phyloP scores from a whole-genome alignment of 805 yeast species.

The Schwanniomyces polymorphus region DNA sequence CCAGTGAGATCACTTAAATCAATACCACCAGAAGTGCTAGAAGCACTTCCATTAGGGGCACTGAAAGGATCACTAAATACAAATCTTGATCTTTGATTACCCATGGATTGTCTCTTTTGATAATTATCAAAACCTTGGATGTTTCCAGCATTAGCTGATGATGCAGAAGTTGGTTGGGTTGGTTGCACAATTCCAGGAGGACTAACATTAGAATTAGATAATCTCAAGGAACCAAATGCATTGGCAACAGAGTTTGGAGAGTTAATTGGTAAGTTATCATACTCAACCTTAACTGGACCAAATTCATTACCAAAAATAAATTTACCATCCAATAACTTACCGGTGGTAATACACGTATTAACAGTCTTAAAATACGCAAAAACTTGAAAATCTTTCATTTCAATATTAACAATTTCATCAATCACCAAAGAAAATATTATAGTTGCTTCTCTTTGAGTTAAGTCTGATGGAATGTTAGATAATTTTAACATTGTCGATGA shows the following conservation, averaged over 20 bases:
- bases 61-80: slow-evolving; percentile 63
- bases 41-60: slow-evolving; percentile 5
- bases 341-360: slow-evolving; percentile 42
- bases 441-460: slow-evolving; percentile 64
- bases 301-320: slow-evolving; percentile 36
- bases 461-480: slow-evolving; percentile 62
- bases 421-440: slow-evolving; percentile 68
- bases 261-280: slow-evolving; percentile 16
- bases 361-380: slow-evolving; percentile 36
- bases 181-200: slow-evolving; percentile 26
- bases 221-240: slow-evolving; percentile 26
- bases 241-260: slow-evolving; percentile 12
- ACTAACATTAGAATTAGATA: slow-evolving; percentile 28
- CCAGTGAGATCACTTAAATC: slow-evolving; percentile 39
- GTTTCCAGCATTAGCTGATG: slow-evolving; percentile 6
- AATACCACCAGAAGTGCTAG: slow-evolving; percentile 19
- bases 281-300: slow-evolving; percentile 39
- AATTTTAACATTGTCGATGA: slow-evolving; percentile 24
- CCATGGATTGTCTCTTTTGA: slow-evolving; percentile 54
- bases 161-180: slow-evolving; percentile 6
- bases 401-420: slow-evolving; percentile 54
- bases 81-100: slow-evolving; percentile 65
- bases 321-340: slow-evolving; percentile 39
- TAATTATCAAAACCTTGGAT: slow-evolving; percentile 21
- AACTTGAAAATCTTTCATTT: slow-evolving; percentile 37